phyloP scores from a whole-genome alignment of 2,329 filamentous ascomycete genomes.

The Venturia effusa region DNA sequence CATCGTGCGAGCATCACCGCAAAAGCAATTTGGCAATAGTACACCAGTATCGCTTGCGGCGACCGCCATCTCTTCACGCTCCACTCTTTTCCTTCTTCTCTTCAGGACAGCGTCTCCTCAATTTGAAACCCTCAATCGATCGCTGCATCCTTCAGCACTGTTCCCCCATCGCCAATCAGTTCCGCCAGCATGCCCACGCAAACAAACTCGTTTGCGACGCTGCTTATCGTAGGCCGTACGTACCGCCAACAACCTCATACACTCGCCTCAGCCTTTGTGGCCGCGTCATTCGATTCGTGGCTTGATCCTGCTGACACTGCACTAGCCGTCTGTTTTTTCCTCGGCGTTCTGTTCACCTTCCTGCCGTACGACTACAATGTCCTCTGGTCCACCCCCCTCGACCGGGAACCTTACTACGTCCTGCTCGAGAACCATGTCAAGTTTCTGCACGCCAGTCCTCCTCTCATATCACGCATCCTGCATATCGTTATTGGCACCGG shows the following conservation, averaged over 20 bases:
- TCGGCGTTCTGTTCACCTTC: slow-evolving; percentile 90
- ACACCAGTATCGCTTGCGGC: neutral
- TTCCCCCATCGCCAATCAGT: neutral
- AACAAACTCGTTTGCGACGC: slow-evolving; percentile 71
- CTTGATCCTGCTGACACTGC: neutral
- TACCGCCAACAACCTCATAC: slow-evolving; percentile 19
- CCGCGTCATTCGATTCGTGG: neutral
- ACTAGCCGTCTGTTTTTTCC: slow-evolving; percentile 77
- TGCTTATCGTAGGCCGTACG: slow-evolving; percentile 92
- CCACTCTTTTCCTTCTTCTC: neutral
- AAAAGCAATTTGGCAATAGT: neutral
- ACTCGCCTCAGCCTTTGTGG: slow-evolving; percentile 9
- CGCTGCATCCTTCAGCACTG: neutral
- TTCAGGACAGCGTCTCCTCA: neutral
- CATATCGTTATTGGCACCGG: slow-evolving; percentile 87
- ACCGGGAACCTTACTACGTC: slow-evolving; percentile 61
- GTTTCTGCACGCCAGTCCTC: slow-evolving; percentile 84
- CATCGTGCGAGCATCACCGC: neutral
- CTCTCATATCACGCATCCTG: slow-evolving; percentile 83
- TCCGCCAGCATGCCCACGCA: slow-evolving; percentile 6
- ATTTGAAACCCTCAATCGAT: neutral
- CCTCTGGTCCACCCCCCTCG: slow-evolving; percentile 61
- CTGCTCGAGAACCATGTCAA: slow-evolving; percentile 82
- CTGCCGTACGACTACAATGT: slow-evolving; percentile 95
- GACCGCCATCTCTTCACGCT: neutral